Evolutionary conservation across 192 early-diverging fungal genomes (phyloP).

Genomic region (Backusella sp.): DNA sequence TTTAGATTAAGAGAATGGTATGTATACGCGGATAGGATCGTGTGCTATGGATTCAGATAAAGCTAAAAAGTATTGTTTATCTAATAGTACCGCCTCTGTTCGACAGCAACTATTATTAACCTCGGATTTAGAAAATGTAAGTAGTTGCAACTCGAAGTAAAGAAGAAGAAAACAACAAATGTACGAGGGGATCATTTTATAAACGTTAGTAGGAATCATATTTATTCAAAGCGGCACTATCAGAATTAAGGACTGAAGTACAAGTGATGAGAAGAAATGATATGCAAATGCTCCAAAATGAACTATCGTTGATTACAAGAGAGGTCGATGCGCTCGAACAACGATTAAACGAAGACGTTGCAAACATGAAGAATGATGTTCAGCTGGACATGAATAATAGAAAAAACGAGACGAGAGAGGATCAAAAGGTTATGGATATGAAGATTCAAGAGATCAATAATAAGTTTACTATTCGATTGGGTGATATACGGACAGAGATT

Average conservation of each 20-base stretch:
- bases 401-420: slow-evolving; percentile 77
- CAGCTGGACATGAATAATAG: slow-evolving; percentile 89
- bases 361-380: slow-evolving; percentile 80
- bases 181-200: neutral
- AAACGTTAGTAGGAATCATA: slow-evolving; percentile 60
- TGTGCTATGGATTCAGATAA: neutral
- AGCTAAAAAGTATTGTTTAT: neutral
- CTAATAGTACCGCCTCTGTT: slow-evolving; percentile 44
- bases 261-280: slow-evolving; percentile 77
- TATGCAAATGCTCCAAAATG: slow-evolving; percentile 69
- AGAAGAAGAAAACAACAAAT: neutral
- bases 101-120: slow-evolving; percentile 27
- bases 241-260: slow-evolving; percentile 77
- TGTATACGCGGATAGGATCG: neutral
- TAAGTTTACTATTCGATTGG: slow-evolving; percentile 77
- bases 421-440: slow-evolving; percentile 76
- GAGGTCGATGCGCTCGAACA: slow-evolving; percentile 79
- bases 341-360: slow-evolving; percentile 73
- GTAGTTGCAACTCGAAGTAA: neutral
- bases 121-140: slow-evolving; percentile 80
- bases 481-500: slow-evolving; percentile 83
- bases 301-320: slow-evolving; percentile 68
- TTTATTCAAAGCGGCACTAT: slow-evolving; percentile 78
- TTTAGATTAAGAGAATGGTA: slow-evolving; percentile 63
- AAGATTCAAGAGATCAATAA: slow-evolving; percentile 82